Evolutionary conservation across 257 asterid species (phyloP).

Genomic region (Nicotiana tabacum): DNA sequence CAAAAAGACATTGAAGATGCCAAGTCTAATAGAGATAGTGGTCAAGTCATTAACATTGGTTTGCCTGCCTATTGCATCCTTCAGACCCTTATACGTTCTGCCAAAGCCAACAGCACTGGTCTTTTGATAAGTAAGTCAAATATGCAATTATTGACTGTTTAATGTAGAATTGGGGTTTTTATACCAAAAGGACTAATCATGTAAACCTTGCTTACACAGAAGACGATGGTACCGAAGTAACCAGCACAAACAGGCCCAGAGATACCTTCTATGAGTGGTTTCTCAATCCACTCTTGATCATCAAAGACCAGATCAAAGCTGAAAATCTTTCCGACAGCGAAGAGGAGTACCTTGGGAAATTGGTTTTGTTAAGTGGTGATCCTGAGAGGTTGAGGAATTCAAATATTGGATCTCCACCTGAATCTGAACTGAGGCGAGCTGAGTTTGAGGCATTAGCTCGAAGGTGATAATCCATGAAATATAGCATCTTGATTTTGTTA

Average conservation of each 20-base stretch:
- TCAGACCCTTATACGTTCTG: constrained; percentile 66
- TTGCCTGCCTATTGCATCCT: constrained; percentile 83
- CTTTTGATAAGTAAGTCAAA: constrained; percentile 51
- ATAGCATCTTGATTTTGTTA: not conserved
- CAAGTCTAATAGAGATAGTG: constrained; percentile 47
- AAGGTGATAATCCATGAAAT: constrained; percentile 40
- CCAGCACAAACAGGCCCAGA: constrained; percentile 72
- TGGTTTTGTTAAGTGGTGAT: constrained; percentile 59
- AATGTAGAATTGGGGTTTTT: not conserved
- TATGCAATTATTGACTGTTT: not conserved
- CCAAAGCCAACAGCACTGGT: constrained; percentile 58
- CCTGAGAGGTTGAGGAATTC: constrained; percentile 53
- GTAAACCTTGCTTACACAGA: constrained; percentile 31
- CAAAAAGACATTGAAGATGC: constrained; percentile 74
- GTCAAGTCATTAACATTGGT: constrained; percentile 54
- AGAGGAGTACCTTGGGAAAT: constrained; percentile 66
- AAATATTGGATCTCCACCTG: constrained; percentile 42
- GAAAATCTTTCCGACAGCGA: constrained; percentile 67
- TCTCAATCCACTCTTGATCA: constrained; percentile 76
- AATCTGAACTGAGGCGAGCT: constrained; percentile 67
- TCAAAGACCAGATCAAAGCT: constrained; percentile 84
- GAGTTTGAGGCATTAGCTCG: constrained; percentile 83
- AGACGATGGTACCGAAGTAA: constrained; percentile 59
- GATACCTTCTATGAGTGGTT: constrained; percentile 86
- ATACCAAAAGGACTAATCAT: not conserved